Evolutionary conservation across 2,329 filamentous ascomycete species (phyloP).

Genomic region (Cercospora zeae-maydis): DNA sequence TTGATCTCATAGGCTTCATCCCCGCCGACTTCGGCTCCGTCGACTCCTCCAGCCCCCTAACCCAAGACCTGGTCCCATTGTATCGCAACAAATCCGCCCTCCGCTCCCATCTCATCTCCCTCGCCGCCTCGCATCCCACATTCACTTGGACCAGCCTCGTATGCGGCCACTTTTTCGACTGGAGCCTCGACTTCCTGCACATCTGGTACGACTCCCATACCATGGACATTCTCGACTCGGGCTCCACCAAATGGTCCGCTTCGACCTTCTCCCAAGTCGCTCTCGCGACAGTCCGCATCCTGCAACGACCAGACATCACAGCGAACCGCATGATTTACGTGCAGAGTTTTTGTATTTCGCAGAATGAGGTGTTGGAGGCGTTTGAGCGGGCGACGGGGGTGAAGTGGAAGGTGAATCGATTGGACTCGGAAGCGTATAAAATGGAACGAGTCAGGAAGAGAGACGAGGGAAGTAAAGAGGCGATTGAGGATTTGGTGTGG

Average conservation of each 20-base stretch:
- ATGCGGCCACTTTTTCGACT: conserved; percentile 60
- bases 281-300: conserved; percentile 49
- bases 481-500: conserved; percentile 34
- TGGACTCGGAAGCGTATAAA: conserved; percentile 35
- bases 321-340: conserved; percentile 58
- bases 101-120: conserved; percentile 52
- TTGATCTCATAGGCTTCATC: conserved; percentile 44
- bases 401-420: conserved; percentile 50
- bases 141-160: conserved; percentile 61
- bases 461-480: conserved; percentile 36
- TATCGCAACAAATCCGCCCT: conserved; percentile 50
- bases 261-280: conserved; percentile 54
- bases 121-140: conserved; percentile 34
- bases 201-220: conserved; percentile 50
- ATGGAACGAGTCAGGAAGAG: conserved; percentile 37
- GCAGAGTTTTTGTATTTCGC: conserved; percentile 55
- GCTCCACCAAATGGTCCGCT: conserved; percentile 50
- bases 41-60: conserved; percentile 39
- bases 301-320: conserved; percentile 51
- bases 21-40: conserved; percentile 57
- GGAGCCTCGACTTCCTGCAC: conserved; percentile 54
- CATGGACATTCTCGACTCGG: conserved; percentile 56
- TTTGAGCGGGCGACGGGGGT: conserved; percentile 52
- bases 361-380: conserved; percentile 54
- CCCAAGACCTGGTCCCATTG: conserved; percentile 46